Base-by-base conservation (phyloP, 176 grass and related monocot species). In the Carex kokanica region DNA sequence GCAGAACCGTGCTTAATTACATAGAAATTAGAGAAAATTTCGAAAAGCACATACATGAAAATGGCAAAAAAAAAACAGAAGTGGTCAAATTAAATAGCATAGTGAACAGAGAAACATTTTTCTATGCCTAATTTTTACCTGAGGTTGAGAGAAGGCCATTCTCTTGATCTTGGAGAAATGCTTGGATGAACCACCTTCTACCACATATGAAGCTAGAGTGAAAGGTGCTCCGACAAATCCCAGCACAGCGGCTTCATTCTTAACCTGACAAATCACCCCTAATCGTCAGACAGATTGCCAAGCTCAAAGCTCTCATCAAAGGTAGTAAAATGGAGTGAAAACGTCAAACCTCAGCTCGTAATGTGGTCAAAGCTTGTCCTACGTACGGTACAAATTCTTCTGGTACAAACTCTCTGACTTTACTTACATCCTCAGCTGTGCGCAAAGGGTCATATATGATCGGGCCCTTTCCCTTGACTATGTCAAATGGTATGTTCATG, bases 171-270 rank as follows among this genome's bases (percentile, higher is more conserved):
- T 91, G 23, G 96, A 87, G 54, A 95, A 98, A 71, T 98, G 90
- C 87, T 98, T 98, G 29, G 96, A 98, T 82, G 96, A 98, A 91
- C 96, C 96, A 77, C 96, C 96, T 95, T 98, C 96, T 31, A 98
- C 91, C 17, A 92, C 91, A 87, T 98, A 98, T 81, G 96, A 98
- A 52, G 96, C 96, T 74, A 98, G 77, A 24, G 96, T 98, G 84
- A 98, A 98, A 34, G 96, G 96, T 45, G 96, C 96, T 61, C 93
- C 96, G 78, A 98, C 96, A 93, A 98, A 98, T 40, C 96, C 96
- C 38, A 98, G 87, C 59, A 98, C 96, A 51, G 96, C 96, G 74
- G 96, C 91, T 85, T 95, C 93, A 85, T 88, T 93, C 57, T 98
- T 95, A 73, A 98, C 93, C 96, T 98, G 86, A 78, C 32, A 88